phyloP scores from a whole-genome alignment of 352 stramenopile species.

The Phytophthora parvispora region DNA sequence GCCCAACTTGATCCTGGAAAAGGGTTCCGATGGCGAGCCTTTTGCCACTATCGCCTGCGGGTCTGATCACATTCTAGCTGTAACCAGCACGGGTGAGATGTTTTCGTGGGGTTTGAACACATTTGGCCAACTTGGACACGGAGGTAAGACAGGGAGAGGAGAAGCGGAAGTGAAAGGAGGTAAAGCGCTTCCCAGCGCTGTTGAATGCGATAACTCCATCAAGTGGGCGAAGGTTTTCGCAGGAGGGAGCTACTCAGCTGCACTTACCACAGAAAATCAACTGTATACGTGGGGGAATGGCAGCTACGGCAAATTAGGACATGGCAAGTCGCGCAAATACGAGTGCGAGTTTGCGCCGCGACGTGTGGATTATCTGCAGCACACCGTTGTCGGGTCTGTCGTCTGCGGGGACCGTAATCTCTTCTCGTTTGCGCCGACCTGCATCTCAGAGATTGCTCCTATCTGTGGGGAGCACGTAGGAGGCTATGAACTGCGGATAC shows the following conservation, averaged over 20 bases:
- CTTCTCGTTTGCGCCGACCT: constrained; percentile 73
- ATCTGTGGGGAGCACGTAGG: constrained; percentile 59
- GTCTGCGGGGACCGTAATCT: constrained; percentile 61
- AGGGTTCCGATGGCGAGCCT: constrained; percentile 33
- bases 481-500: constrained; percentile 70
- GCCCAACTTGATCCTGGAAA: constrained; percentile 38
- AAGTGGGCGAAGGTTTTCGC: constrained; percentile 65
- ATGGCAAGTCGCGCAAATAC: constrained; percentile 15
- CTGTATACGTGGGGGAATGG: constrained; percentile 73
- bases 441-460: constrained; percentile 55
- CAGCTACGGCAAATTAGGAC: constrained; percentile 62
- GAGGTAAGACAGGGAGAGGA: constrained; percentile 25
- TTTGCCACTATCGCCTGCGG: constrained; percentile 77
- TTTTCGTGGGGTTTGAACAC: constrained; percentile 88
- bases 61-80: constrained; percentile 71
- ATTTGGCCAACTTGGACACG: constrained; percentile 83
- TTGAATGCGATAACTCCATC: constrained; percentile 13
- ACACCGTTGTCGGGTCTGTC: constrained; percentile 47
- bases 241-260: constrained; percentile 72
- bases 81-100: constrained; percentile 60
- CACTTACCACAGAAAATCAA: constrained; percentile 40
- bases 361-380: constrained; percentile 48
- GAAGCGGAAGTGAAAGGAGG: constrained; percentile 33
- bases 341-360: constrained; percentile 43
- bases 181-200: constrained; percentile 22